Evolutionary conservation across 345 rosid species (phyloP), one percentile per base, ranked within the genome.

Genomic region (Rhodomyrtus tomentosa): DNA sequence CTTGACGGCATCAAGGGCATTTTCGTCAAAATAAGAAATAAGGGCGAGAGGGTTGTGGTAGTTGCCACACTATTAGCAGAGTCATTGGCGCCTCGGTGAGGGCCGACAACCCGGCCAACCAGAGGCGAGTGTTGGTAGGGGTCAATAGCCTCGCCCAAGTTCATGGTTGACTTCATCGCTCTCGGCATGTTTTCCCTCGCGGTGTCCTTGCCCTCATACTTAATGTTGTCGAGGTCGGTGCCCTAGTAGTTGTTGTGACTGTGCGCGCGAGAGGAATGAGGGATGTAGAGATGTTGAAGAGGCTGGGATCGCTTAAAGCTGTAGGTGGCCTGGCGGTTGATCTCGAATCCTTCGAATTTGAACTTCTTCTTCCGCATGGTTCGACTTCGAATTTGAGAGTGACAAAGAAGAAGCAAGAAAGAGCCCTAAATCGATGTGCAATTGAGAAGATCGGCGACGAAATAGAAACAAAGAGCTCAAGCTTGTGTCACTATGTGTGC

Each of bases 201-300:
- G 42, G 48, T 40, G 12, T 84, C 81, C 62, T 83, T 94, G 84
- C 82, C 89, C 9, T 76, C 93, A 85, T 91, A 95, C 24, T 93
- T 98, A 83, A 97, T 97, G 87, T 95, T 85, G 87, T 97, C 98
- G 32, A 97, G 92, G 91, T 97, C 99, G 72, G 93, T 92, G 82
- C 95, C 99, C 80, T 95, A 98, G 83, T 91, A 93, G 91, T 96
- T 92, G 87, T 96, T 96, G 88, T 93, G 98, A 84, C 92, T 85
- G 52, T 91, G 90, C 73, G 48, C 49, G 83, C 97, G 96, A 55
- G 95, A 90, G 45, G 96, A 93, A 36, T 96, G 95, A 24, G 97
- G 96, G 82, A 93, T 98, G 89, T 91, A 94, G 84, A 93, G 92
- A n/a, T n/a, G n/a, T n/a, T n/a, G n/a, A n/a, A 94, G 94, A 82